Evolutionary conservation across 108 stramenopile genomes (phyloP).

Genomic region (Discostella stelligeroides): DNA sequence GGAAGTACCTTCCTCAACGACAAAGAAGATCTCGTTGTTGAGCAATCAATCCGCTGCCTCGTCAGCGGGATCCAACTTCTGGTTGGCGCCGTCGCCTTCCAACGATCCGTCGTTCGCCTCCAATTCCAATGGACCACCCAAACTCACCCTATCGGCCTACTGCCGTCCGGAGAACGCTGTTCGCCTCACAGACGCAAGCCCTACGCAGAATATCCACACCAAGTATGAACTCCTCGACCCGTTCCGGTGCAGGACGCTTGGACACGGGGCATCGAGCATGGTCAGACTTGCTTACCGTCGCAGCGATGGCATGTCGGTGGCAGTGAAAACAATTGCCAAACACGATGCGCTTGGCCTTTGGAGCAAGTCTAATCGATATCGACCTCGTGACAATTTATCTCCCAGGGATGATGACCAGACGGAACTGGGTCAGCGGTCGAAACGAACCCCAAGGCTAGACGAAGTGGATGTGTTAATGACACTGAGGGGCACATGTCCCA

Average conservation of each 20-base stretch:
- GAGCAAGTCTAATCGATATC: constrained; percentile 48
- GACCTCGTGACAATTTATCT: constrained; percentile 7
- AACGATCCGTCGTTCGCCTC: constrained; percentile 3
- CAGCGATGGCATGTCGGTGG: constrained; percentile 57
- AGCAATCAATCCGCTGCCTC: constrained; percentile 23
- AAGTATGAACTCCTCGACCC: constrained; percentile 73
- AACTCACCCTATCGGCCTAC: constrained; percentile 77
- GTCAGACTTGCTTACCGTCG: constrained; percentile 70
- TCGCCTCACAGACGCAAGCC: constrained; percentile 66
- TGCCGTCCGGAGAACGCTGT: constrained; percentile 70
- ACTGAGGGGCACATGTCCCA: constrained; percentile 56
- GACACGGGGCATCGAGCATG: constrained; percentile 85
- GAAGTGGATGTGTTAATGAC: constrained; percentile 81
- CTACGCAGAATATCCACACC: constrained; percentile 53
- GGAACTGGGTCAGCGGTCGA: constrained; percentile 10
- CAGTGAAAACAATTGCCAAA: constrained; percentile 88
- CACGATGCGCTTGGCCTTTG: constrained; percentile 80
- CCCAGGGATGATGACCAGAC: constrained; percentile 29
- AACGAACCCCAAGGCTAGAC: constrained; percentile 57
- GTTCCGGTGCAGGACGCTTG: constrained; percentile 65
- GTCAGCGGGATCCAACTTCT: constrained; percentile 15
- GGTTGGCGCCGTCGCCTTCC: neutral
- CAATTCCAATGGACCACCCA: constrained; percentile 18
- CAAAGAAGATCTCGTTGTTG: constrained; percentile 19
- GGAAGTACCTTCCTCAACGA: constrained; percentile 8